These are phyloP conservation scores for Pythium sukuiense DNA, from an alignment of 352 stramenopile species.

Conservation along the genomic window DNA sequence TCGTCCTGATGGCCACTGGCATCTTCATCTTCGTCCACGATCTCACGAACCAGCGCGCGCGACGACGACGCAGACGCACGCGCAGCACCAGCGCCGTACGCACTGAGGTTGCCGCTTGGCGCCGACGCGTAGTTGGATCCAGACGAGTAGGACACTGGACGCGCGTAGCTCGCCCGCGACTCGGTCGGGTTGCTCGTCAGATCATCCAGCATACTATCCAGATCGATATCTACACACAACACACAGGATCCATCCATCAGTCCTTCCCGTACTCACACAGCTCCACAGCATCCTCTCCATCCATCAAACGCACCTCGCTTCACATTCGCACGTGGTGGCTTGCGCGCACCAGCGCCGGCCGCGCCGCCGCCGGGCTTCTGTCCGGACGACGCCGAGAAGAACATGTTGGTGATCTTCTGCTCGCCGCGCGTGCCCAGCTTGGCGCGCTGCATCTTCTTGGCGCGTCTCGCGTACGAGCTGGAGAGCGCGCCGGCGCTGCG, in stretches of 20 bases:
- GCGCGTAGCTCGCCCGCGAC: conserved; percentile 44
- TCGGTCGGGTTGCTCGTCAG: conserved; percentile 83
- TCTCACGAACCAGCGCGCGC: conserved; percentile 16
- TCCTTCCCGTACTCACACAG: not conserved
- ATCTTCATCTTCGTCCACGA: conserved; percentile 23
- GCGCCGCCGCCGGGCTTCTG: conserved; percentile 35
- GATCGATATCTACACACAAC: conserved; percentile 61
- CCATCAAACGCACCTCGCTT: conserved; percentile 41
- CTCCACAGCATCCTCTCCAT: not conserved
- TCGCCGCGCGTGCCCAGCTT: conserved; percentile 72
- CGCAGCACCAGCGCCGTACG: conserved; percentile 1
- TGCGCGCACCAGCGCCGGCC: conserved; percentile 21
- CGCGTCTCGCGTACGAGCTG: conserved; percentile 67
- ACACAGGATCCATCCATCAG: conserved; percentile 5
- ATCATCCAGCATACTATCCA: conserved; percentile 86
- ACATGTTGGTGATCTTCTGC: conserved; percentile 90
- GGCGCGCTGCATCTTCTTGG: conserved; percentile 83
- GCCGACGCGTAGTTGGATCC: conserved; percentile 28
- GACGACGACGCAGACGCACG: not conserved
- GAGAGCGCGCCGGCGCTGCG: conserved; percentile 75
- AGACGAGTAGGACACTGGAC: conserved; percentile 60
- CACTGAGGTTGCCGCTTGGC: conserved; percentile 1
- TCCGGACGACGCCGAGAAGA: conserved; percentile 62
- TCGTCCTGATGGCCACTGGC: not conserved
- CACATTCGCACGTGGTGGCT: conserved; percentile 28